Percentiles rank a stretch among this genome's conserved stretches.
Evolutionary conservation across 2,329 filamentous ascomycete species (phyloP).

Genomic region (Colletotrichum agaves): DNA sequence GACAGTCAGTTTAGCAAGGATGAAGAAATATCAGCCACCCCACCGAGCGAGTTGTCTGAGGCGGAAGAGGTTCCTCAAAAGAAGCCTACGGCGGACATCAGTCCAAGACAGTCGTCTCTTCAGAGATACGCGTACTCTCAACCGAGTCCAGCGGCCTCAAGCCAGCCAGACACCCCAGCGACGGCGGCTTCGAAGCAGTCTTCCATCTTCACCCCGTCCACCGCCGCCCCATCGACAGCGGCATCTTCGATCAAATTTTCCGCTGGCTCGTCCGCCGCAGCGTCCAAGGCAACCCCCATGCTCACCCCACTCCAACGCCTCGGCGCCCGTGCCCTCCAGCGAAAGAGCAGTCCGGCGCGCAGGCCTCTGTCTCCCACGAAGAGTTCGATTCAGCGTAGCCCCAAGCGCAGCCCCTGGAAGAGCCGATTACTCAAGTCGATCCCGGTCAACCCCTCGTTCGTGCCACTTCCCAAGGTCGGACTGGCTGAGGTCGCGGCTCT

Average conservation of each 20-base stretch:
- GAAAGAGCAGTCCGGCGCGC: slow-evolving; percentile 42
- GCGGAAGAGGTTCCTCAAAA: slow-evolving; percentile 1
- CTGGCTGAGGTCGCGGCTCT: slow-evolving; percentile 63
- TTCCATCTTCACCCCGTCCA: slow-evolving; percentile 43
- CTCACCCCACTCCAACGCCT: slow-evolving; percentile 66
- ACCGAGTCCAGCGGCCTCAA: slow-evolving; percentile 27
- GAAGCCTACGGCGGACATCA: background rate
- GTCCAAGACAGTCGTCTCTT: slow-evolving; percentile 34
- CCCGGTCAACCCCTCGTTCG: slow-evolving; percentile 63
- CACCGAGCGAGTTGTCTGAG: slow-evolving; percentile 26
- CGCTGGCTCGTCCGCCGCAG: slow-evolving; percentile 41
- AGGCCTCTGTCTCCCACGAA: slow-evolving; percentile 37
- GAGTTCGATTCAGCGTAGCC: slow-evolving; percentile 36
- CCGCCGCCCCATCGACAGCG: slow-evolving; percentile 51
- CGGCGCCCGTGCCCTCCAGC: slow-evolving; percentile 56
- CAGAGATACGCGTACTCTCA: slow-evolving; percentile 43
- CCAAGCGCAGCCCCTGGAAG: slow-evolving; percentile 39
- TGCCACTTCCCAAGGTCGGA: slow-evolving; percentile 66
- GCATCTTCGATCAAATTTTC: slow-evolving; percentile 56
- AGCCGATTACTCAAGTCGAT: slow-evolving; percentile 44
- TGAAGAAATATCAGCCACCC: slow-evolving; percentile 25
- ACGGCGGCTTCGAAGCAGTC: slow-evolving; percentile 47
- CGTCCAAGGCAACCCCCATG: slow-evolving; percentile 55
- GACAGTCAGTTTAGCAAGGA: slow-evolving; percentile 37
- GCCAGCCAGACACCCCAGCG: slow-evolving; percentile 44